A percentile compares a stretch with the other conserved stretches of the same genome.
These are phyloP conservation scores for Tanacetum coccineum DNA, from an alignment of 129 eudicot species.

Conservation along the genomic window DNA sequence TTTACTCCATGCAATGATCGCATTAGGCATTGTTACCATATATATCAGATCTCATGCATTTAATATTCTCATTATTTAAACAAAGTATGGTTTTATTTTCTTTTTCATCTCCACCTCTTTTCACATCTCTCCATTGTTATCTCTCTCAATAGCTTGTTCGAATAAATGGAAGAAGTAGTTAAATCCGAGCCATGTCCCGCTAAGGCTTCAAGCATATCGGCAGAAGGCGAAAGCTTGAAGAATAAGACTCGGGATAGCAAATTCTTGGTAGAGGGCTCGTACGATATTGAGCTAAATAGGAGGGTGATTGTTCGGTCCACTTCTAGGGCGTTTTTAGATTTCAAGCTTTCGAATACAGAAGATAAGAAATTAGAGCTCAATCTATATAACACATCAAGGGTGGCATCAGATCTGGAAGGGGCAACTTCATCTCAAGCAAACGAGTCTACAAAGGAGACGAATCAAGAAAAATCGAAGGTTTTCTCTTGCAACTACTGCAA, in stretches of 20 bases:
- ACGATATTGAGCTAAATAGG: constrained; percentile 3
- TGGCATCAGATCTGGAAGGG: no score
- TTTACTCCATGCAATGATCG: no score
- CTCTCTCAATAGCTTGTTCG: background rate
- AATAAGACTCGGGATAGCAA: constrained; percentile 25
- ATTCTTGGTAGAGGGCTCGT: constrained; percentile 17
- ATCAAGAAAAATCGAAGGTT: constrained; percentile 34
- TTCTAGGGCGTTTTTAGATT: constrained; percentile 34
- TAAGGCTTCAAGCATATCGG: constrained; percentile 57
- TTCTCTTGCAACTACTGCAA: constrained; percentile 57
- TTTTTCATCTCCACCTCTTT: no score
- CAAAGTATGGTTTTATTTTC: no score
- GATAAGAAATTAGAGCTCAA: constrained; percentile 39
- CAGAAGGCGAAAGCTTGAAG: constrained; percentile 30
- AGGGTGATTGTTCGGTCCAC: constrained; percentile 12
- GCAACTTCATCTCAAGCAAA: no score
- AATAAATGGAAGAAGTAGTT: constrained; percentile 23
- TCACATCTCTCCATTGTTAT: constrained; percentile 14
- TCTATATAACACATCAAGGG: constrained; percentile 30
- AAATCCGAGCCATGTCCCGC: constrained; percentile 42
- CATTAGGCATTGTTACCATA: no score
- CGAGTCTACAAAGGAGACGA: no score
- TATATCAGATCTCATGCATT: no score
- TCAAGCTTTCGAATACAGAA: constrained; percentile 27
- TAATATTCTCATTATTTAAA: constrained; percentile 38